Evolutionary conservation across 192 early-diverging fungal genomes (phyloP).

Genomic region (Jimgerdemannia lactiflua): DNA sequence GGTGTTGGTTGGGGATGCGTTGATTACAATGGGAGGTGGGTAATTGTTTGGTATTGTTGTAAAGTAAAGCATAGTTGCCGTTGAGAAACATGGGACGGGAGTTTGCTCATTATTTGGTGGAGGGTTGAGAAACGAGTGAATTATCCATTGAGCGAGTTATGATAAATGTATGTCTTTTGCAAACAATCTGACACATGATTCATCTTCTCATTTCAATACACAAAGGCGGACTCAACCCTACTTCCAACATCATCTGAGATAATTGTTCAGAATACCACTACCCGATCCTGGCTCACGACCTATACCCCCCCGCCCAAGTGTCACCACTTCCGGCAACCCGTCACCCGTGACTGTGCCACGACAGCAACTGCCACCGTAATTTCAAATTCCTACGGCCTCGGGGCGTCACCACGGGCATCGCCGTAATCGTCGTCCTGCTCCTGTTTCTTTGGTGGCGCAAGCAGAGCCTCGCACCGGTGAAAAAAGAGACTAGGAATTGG

Average conservation of each 20-base stretch:
- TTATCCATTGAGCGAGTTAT: too few relatives aligned
- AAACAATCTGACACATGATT: too few relatives aligned
- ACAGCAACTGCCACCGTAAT: background rate
- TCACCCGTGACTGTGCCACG: too few relatives aligned
- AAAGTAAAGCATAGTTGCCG: too few relatives aligned
- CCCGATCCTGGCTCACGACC: too few relatives aligned
- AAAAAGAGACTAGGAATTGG: too few relatives aligned
- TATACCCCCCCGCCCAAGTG: background rate
- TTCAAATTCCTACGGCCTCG: background rate
- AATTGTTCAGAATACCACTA: background rate
- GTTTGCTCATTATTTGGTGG: too few relatives aligned
- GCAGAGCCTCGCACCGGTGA: too few relatives aligned
- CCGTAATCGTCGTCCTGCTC: background rate
- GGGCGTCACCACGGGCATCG: background rate
- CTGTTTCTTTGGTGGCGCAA: background rate
- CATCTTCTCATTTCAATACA: background rate
- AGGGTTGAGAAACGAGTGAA: too few relatives aligned
- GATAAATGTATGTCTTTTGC: background rate
- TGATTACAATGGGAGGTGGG: background rate
- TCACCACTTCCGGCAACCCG: background rate
- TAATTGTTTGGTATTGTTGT: background rate
- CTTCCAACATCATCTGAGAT: background rate
- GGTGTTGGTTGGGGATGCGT: background rate
- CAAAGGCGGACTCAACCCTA: background rate
- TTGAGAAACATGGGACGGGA: background rate